A percentile compares a stretch with the other conserved stretches of the same genome.
phyloP scores from a whole-genome alignment of 1,139 yeast species.

The Hanseniaspora gamundiae region DNA sequence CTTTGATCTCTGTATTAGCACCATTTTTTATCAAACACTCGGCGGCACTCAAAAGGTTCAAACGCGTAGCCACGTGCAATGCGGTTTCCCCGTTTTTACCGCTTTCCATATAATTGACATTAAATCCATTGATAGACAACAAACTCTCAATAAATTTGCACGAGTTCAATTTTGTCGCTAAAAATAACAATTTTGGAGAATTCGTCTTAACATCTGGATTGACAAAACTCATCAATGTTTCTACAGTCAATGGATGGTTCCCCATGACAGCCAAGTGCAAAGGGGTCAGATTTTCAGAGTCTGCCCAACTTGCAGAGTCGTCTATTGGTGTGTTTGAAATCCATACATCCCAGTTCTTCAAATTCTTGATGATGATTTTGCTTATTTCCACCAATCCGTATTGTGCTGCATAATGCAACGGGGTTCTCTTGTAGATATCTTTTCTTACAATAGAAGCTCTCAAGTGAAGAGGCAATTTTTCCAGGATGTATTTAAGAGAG shows the following conservation, averaged over 20 bases:
- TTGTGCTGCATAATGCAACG: conserved; percentile 83
- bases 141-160: conserved; percentile 44
- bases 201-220: conserved; percentile 26
- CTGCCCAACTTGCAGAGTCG: conserved; percentile 58
- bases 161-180: conserved; percentile 64
- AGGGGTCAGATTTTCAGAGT: conserved; percentile 73
- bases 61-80: conserved; percentile 64
- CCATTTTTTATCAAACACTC: conserved; percentile 42
- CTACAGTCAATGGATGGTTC: conserved; percentile 67
- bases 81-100: conserved; percentile 58
- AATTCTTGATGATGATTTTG: conserved; percentile 39
- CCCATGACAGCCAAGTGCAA: conserved; percentile 75
- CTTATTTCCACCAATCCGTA: conserved; percentile 66
- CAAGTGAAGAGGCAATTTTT: conserved; percentile 39
- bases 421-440: conserved; percentile 73
- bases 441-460: conserved; percentile 44
- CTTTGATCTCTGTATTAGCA: conserved; percentile 70
- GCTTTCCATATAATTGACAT: conserved; percentile 49
- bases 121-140: conserved; percentile 45
- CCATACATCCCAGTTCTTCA: conserved; percentile 41
- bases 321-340: conserved; percentile 42
- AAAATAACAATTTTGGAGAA: conserved; percentile 43
- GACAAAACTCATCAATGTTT: conserved; percentile 41
- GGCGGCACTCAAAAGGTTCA: conserved; percentile 44
- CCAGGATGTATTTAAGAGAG: conserved; percentile 42